Evolutionary conservation across 345 rosid genomes (phyloP), one percentile per base, ranked within the genome.

Genomic region (Boechera stricta): DNA sequence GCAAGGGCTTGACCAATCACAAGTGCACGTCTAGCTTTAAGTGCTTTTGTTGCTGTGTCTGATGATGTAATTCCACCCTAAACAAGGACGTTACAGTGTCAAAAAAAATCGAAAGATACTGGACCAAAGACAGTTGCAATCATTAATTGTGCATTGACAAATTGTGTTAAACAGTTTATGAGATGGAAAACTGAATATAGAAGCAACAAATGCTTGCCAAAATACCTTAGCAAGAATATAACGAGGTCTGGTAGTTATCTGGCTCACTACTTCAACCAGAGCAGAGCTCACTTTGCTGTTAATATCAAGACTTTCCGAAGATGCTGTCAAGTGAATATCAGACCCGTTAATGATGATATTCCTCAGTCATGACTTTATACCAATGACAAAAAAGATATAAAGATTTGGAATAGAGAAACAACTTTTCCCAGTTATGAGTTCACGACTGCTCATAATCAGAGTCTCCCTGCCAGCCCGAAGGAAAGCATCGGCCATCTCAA

Each of bases 21-120:
- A 84, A 82, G 89, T 56, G 98, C 97, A 72, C 93, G 86, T 73
- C 83, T 90, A 64, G 95, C 98, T 81, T 86, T 90, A 39, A 91
- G 84, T 75, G 98, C 97, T 87, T 91, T 90, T 74, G 98, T 94
- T 44, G 97, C 98, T n/a, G 88, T 89, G 84, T 94, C 98, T 38
- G 98, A 94, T 64, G 98, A 94, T 21, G 98, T 94, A 57, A 91
- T 94, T 75, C 98, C 98, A 71, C 98, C 98, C 97, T 93, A 62
- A 35, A 84, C 44, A 69, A 81, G 73, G 31, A 71, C 72, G 36
- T 38, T 60, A 54, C 48, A 68, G 54, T 15, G 42, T 74, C 57
- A 75, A 48, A 41, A 24, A 18, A 26, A 0, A n/a, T 10, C 21
- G 6, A 36, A 64, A 29, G 11, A 45, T 11, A 8, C 10, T 29